Base-by-base conservation (phyloP, 768 basidiomycete genomes). In the Leccinum rimulosum region DNA sequence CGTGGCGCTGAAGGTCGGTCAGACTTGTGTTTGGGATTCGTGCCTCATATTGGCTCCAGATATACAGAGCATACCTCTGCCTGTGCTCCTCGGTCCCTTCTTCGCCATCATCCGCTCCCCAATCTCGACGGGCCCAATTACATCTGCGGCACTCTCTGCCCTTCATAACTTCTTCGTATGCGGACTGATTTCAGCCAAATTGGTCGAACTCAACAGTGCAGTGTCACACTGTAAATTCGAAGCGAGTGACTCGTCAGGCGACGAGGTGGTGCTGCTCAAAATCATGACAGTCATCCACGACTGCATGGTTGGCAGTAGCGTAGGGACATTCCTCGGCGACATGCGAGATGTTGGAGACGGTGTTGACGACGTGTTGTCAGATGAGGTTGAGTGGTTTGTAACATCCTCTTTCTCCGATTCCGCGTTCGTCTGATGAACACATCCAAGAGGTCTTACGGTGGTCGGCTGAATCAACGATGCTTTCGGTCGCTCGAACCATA, bases 141-240 rank as follows among this genome's bases (percentile, higher is more conserved):
- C 97, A 0, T 95, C 96, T n/a, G 85, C 91, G 7, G 92, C 95
- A 1, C 84, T 98, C 50, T 85, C 89, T 7, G 83, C 95, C 15
- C 79, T 99, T 36, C 93, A 96, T 75, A 89, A 81, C 65, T 89
- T 98, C 79, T 92, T 98, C 72, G 78, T 85, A 47, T 91, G 85
- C 68, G 85, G 85, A 27, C 78, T 95, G 68, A 85, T 96, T 52
- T 80, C 79, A 10, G 75, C 82, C 14, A 70, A 76, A 40, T 81
- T 98, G 54, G 79, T 86, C 17, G 91, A 93, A 61, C 81, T 97
- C 59, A 95, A 94, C 71, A 88, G 84, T 59, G 87, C 96, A 0
- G 84, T 95, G 12, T 93, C 96, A 6, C 93, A 93, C 68, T 98
- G 96, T 81, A 95, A 96, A 76, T 99, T 99, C 69, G 96, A 98